A percentile compares a stretch with the other conserved stretches of the same genome.
phyloP scores from a whole-genome alignment of 805 yeast genomes.

The Yamadazyma phyllophila region DNA sequence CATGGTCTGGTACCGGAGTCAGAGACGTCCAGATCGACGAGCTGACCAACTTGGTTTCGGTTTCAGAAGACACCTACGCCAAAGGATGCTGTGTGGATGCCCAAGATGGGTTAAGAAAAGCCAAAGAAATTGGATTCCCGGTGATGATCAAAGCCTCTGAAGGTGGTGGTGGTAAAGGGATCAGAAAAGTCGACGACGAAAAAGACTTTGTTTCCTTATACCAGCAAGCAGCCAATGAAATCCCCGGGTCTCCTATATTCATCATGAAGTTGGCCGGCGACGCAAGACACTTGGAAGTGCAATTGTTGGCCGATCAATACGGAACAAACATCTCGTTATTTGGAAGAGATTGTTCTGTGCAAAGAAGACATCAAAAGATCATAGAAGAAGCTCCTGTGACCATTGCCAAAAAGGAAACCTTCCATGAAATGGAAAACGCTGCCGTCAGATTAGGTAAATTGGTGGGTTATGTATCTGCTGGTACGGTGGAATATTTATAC shows the following conservation, averaged over 20 bases:
- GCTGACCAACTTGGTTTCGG: conserved; percentile 79
- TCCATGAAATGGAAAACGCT: conserved; percentile 90
- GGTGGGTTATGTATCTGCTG: conserved; percentile 98
- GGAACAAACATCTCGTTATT: conserved; percentile 96
- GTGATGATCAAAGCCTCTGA: conserved; percentile 99
- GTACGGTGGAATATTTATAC: conserved; percentile 97
- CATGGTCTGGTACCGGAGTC: conserved; percentile 99
- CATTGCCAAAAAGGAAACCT: conserved; percentile 82
- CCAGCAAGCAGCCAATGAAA: conserved; percentile 94
- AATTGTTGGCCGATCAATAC: conserved; percentile 95
- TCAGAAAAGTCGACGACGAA: conserved; percentile 88
- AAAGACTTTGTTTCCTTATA: conserved; percentile 74
- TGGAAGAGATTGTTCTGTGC: conserved; percentile 99
- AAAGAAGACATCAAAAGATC: conserved; percentile 98
- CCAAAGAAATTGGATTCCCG: conserved; percentile 90
- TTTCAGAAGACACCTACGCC: conserved; percentile 75
- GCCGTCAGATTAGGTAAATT: conserved; percentile 95
- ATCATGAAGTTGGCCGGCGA: conserved; percentile 96
- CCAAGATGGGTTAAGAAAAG: conserved; percentile 85
- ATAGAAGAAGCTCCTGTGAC: conserved; percentile 99
- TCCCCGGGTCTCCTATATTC: conserved; percentile 98
- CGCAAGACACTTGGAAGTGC: conserved; percentile 98
- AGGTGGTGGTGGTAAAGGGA: conserved; percentile 99
- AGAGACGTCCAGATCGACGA: conserved; percentile 71
- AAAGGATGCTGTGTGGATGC: conserved; percentile 86